phyloP scores from a whole-genome alignment of 805 yeast species.

The Wickerhamomyces strasburgensis region DNA sequence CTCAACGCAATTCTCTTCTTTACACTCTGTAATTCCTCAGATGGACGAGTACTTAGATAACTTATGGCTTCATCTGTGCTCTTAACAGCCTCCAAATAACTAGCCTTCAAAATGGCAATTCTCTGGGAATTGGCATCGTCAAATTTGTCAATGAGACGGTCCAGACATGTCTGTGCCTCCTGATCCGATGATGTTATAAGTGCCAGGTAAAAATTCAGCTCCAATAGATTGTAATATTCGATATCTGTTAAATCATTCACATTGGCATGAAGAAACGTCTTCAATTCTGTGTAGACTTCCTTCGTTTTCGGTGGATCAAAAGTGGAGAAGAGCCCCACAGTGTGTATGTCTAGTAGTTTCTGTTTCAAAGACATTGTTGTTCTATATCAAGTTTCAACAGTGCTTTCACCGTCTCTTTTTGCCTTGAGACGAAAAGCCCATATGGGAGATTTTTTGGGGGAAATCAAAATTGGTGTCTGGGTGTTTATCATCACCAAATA shows the following conservation, averaged over 20 bases:
- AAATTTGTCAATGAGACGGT: conserved; percentile 63
- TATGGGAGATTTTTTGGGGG: no score
- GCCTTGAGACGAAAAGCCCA: no score
- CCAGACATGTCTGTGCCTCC: conserved; percentile 65
- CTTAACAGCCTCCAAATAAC: conserved; percentile 52
- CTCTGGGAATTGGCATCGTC: conserved; percentile 52
- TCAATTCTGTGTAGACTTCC: conserved; percentile 35
- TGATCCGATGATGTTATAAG: conserved; percentile 58
- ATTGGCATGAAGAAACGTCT: conserved; percentile 17
- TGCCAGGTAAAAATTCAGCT: conserved; percentile 65
- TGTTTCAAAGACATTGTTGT: conserved; percentile 28
- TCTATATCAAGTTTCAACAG: neutral
- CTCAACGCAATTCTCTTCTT: conserved; percentile 22
- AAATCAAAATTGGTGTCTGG: no score
- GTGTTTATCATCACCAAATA: no score
- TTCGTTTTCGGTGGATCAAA: conserved; percentile 40
- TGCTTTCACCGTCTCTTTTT: no score
- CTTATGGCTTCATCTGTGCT: conserved; percentile 32
- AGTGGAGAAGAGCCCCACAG: conserved; percentile 45
- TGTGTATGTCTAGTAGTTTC: conserved; percentile 45
- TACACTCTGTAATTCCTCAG: conserved; percentile 20
- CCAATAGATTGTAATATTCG: conserved; percentile 55
- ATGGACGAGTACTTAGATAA: conserved; percentile 29
- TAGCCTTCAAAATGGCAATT: conserved; percentile 47
- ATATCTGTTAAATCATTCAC: conserved; percentile 27